Evolutionary conservation across 2,329 filamentous ascomycete genomes (phyloP), one percentile per base, ranked within the genome.

Genomic region (Beauveria caledonica): DNA sequence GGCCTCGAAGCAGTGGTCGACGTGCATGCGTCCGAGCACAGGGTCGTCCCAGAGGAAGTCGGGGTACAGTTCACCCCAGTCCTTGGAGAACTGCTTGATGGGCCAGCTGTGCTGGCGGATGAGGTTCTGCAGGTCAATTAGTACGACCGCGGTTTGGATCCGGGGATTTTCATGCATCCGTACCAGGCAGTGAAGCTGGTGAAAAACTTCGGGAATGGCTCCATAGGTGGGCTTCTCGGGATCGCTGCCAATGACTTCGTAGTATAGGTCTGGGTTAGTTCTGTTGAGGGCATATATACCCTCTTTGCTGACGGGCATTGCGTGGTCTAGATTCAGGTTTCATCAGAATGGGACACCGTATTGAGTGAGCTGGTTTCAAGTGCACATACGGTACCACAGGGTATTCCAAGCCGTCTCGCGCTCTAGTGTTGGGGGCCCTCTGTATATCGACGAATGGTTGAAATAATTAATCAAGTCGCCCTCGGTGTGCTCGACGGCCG

Each of bases 1-100:
- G 10, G 66, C 66, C 61, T 72, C 70, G 27, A 72, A 65, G 56
- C 69, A 73, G 62, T 72, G 68, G 25, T 72, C 70, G n/a, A 71
- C 63, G n/a, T 64, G 61, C 44, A 56, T 54, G 40, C 61, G 58
- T 9, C 58, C 50, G 2, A 62, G 45, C 23, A 57, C 60, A 6
- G 44, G 45, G 19, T 51, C 39, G 27, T 58, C 60, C 39, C 52
- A 33, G 10, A 63, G 60, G 33, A 55, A 55, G 21, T 40, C 17
- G 9, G 62, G 48, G 36, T 56, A 57, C 15, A 60, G 53, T 3
- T 61, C 62, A 61, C 62, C 60, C 50, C 56, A 61, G 49, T 56
- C 40, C 40, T 62, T 59, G n/a, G 40, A 33, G 19, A 62, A 56
- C 15, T 51, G 58, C 33, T 61, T 42, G 7, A 60, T 19, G 17